These are phyloP conservation scores for Penicillium chermesinum DNA, from an alignment of 495 filamentous ascomycete species.

Conservation along the genomic window DNA sequence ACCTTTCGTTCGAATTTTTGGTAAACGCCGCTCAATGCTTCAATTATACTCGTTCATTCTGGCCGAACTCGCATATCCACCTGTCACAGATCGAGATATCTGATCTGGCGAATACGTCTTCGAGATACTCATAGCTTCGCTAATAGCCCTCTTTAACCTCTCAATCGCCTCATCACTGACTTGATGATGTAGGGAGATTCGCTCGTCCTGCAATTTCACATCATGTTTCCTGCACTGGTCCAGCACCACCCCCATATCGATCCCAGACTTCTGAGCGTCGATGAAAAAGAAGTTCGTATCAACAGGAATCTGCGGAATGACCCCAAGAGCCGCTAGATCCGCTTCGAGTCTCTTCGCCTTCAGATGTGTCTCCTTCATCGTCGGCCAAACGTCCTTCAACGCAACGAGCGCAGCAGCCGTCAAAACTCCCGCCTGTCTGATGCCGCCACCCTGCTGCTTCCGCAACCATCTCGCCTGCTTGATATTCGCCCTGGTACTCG, in stretches of 20 bases:
- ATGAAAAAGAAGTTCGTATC: slow-evolving; percentile 1
- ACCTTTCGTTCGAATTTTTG: no score
- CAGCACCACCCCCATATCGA: neutral
- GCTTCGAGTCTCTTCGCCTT: neutral
- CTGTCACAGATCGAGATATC: slow-evolving; percentile 3
- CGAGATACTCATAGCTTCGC: slow-evolving; percentile 10
- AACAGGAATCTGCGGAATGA: neutral
- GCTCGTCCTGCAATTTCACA: neutral
- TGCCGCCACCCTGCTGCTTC: neutral
- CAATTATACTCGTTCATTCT: slow-evolving; percentile 23
- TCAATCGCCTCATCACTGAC: neutral
- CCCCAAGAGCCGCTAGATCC: neutral
- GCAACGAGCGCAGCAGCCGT: neutral
- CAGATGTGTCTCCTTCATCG: neutral
- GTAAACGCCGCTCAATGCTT: no score
- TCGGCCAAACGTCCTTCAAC: neutral
- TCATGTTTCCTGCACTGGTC: neutral
- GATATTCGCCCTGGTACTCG: neutral
- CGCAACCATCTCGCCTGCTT: neutral
- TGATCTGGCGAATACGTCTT: slow-evolving; percentile 6
- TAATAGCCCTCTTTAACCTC: neutral
- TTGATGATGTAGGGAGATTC: neutral
- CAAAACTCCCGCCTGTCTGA: neutral
- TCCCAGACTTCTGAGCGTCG: neutral
- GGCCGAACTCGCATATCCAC: slow-evolving; percentile 15